A percentile compares a stretch with the other conserved stretches of the same genome.
Evolutionary conservation across 768 basidiomycete species (phyloP).

Genomic region (Trametes elegans): DNA sequence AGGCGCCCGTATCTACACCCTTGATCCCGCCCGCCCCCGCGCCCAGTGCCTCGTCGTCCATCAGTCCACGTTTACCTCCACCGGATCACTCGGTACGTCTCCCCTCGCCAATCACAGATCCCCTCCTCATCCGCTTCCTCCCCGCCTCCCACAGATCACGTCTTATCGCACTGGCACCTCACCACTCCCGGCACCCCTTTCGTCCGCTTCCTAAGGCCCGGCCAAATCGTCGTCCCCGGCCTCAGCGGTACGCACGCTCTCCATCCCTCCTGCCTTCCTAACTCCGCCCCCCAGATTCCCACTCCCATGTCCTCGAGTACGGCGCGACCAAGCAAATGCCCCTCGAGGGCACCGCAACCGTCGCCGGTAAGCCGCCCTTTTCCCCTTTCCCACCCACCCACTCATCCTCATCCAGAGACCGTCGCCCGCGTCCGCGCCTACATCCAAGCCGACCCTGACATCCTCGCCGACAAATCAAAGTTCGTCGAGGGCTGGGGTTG

Average conservation of each 20-base stretch:
- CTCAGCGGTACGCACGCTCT: constrained; percentile 53
- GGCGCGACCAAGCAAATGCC: constrained; percentile 64
- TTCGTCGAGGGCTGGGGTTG: constrained; percentile 84
- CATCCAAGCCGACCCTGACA: constrained; percentile 55
- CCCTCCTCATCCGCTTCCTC: constrained; percentile 5
- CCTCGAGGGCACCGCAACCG: constrained; percentile 58
- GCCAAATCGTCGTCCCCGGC: constrained; percentile 69
- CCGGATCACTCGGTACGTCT: constrained; percentile 54
- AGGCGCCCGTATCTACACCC: constrained; percentile 57
- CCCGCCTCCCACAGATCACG: constrained; percentile 35
- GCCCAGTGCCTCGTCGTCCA: constrained; percentile 66
- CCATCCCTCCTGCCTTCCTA: not conserved
- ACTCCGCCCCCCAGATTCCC: constrained; percentile 54
- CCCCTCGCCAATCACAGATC: constrained; percentile 19
- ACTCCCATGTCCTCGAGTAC: constrained; percentile 77
- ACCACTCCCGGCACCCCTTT: constrained; percentile 14
- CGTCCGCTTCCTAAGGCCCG: constrained; percentile 47
- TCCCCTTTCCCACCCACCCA: not conserved
- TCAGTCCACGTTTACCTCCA: constrained; percentile 47
- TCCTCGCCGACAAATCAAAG: constrained; percentile 52
- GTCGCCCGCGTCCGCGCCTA: constrained; percentile 59
- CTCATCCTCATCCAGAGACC: constrained; percentile 44
- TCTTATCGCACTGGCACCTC: constrained; percentile 39
- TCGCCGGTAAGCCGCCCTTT: constrained; percentile 43
- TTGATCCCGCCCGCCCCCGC: constrained; percentile 50